Conservation (phyloP, 495 filamentous ascomycete species). For the Alectoria sarmentosa region DNA sequence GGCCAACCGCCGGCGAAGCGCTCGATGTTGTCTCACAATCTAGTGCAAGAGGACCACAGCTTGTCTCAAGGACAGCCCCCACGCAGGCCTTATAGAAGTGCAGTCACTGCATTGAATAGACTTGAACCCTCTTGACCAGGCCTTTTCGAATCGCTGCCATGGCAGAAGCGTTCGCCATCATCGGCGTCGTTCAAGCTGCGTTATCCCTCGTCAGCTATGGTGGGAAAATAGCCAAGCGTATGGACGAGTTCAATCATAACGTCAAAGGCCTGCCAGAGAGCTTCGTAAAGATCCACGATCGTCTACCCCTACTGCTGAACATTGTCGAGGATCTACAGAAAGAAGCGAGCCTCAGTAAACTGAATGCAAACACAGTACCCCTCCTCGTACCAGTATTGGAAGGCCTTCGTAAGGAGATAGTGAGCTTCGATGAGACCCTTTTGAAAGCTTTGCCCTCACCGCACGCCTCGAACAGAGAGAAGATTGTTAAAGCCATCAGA, state of each 20-base stretch:
- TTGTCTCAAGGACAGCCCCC: no score
- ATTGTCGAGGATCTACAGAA: constrained; percentile 16
- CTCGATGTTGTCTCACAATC: no score
- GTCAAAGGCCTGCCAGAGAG: constrained; percentile 27
- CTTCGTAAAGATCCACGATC: constrained; percentile 30
- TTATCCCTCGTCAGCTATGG: constrained; percentile 35
- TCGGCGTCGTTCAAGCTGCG: constrained; percentile 30
- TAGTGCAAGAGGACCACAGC: no score
- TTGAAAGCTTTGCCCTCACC: constrained; percentile 15
- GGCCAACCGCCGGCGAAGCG: no score
- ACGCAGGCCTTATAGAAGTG: no score
- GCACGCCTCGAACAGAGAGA: constrained; percentile 19
- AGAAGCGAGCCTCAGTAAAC: constrained; percentile 10
- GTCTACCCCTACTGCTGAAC: constrained; percentile 30
- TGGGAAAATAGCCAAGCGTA: constrained; percentile 27
- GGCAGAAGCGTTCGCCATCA: constrained; percentile 33
- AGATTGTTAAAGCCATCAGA: constrained; percentile 19
- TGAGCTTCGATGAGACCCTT: constrained; percentile 14
- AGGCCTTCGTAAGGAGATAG: constrained; percentile 13
- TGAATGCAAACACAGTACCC: constrained; percentile 4
- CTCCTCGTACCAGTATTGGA: constrained; percentile 8
- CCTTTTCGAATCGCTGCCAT: no score
- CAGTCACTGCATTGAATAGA: no score
- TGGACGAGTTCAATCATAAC: constrained; percentile 29
- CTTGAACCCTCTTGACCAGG: no score